Conservation (phyloP, 495 filamentous ascomycete genomes). For the Hypoxylon perforatum region DNA sequence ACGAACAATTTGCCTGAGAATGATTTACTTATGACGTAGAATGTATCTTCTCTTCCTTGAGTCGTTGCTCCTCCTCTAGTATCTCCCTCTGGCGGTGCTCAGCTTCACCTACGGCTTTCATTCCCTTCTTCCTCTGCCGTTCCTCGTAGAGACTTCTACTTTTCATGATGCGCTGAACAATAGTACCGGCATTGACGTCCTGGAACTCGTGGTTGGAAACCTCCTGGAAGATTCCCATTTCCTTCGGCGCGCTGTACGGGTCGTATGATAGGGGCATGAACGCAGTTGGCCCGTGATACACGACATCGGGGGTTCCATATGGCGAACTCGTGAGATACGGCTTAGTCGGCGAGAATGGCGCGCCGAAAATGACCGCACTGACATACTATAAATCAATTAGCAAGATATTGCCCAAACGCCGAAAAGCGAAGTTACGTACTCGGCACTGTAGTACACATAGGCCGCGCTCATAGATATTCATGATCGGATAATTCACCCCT, state of each 20-base stretch:
- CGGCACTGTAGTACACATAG: conserved; percentile 95
- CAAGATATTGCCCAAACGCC: conserved; percentile 1
- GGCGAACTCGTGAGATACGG: conserved; percentile 80
- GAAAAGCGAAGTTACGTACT: conserved; percentile 60
- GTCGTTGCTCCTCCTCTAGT: conserved; percentile 63
- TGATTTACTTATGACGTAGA: not conserved
- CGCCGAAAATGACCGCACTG: conserved; percentile 85
- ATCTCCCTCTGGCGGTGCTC: conserved; percentile 64
- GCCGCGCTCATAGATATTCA: conserved; percentile 97
- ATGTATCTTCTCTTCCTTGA: conserved; percentile 48
- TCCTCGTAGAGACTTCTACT: conserved; percentile 88
- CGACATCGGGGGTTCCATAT: conserved; percentile 76
- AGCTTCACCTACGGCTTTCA: conserved; percentile 81
- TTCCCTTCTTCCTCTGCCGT: conserved; percentile 85
- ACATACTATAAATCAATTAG: conserved; percentile 71
- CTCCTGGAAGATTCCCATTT: conserved; percentile 81
- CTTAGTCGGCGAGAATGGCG: conserved; percentile 83
- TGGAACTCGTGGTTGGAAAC: conserved; percentile 79
- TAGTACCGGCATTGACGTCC: conserved; percentile 90
- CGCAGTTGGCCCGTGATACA: conserved; percentile 94
- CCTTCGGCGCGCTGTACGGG: conserved; percentile 82
- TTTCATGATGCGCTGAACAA: conserved; percentile 88
- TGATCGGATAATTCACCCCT: conserved; percentile 97
- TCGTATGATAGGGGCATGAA: conserved; percentile 91
- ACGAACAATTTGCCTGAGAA: not conserved